Percentiles rank a stretch among this genome's conserved stretches.
Evolutionary conservation across 2,329 filamentous ascomycete species (phyloP).

Genomic region (Beauveria brongniartii): DNA sequence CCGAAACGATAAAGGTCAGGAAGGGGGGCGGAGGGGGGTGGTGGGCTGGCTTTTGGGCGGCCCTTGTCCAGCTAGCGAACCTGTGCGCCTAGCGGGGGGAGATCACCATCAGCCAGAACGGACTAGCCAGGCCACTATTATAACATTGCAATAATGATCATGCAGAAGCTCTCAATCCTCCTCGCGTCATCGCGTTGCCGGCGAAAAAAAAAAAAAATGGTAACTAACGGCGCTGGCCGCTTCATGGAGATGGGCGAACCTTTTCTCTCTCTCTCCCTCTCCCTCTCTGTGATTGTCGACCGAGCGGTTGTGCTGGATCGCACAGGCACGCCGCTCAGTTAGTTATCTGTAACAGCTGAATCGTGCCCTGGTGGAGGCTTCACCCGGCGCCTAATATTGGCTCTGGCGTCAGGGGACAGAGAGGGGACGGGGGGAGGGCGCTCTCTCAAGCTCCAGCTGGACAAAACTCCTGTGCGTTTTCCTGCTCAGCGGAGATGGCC

Average conservation of each 20-base stretch:
- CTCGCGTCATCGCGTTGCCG: too few relatives aligned
- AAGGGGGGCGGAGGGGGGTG: too few relatives aligned
- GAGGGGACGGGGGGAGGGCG: background rate
- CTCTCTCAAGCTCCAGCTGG: conserved; percentile 4
- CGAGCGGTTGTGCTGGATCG: too few relatives aligned
- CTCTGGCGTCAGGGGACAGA: background rate
- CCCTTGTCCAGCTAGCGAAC: background rate
- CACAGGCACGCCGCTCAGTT: background rate
- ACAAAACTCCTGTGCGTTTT: background rate
- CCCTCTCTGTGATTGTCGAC: background rate
- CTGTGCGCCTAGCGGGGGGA: background rate
- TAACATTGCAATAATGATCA: too few relatives aligned
- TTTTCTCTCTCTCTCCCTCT: background rate
- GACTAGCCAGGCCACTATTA: background rate
- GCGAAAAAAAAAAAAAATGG: too few relatives aligned
- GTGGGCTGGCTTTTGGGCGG: background rate
- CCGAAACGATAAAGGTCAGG: background rate
- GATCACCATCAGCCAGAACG: background rate
- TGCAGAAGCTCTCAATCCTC: background rate
- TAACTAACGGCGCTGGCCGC: too few relatives aligned
- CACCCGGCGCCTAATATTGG: background rate
- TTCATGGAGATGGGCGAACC: background rate
- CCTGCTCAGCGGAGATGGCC: background rate
- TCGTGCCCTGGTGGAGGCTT: background rate
- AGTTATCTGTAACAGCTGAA: background rate